Percentiles rank a stretch among this genome's conserved stretches.
Conservation (phyloP, 768 basidiomycete genomes). For the Pisolithus tinctorius region DNA sequence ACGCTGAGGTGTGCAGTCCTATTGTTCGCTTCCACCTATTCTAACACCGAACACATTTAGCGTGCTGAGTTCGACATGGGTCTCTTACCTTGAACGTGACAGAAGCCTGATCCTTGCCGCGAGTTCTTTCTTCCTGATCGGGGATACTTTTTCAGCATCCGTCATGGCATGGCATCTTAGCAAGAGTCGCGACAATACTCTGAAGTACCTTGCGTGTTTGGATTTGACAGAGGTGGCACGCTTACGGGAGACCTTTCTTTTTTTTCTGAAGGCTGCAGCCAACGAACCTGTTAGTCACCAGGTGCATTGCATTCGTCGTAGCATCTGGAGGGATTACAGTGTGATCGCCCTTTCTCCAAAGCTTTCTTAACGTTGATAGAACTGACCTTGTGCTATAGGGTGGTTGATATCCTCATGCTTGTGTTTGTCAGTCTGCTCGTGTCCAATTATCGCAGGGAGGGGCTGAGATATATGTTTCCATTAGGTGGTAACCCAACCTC, state of each 20-base stretch:
- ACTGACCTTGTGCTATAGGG: no score
- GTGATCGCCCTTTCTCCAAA: no score
- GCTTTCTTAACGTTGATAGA: no score
- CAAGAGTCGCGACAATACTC: not conserved
- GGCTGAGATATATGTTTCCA: not conserved
- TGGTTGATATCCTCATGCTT: not conserved
- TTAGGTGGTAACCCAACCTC: constrained; percentile 14
- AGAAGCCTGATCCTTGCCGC: not conserved
- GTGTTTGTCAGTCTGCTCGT: not conserved
- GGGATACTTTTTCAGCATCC: constrained; percentile 2
- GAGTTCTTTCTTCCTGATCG: constrained; percentile 4
- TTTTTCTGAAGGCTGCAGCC: no score
- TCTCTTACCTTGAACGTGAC: not conserved
- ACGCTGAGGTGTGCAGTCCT: not conserved
- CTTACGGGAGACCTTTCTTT: no score
- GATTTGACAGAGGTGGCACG: no score
- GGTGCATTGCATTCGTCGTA: no score
- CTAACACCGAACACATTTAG: not conserved
- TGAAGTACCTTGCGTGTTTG: not conserved
- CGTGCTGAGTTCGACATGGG: not conserved
- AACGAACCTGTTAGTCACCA: not conserved
- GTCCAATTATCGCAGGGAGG: not conserved
- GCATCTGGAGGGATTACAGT: no score
- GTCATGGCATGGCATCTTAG: constrained; percentile 1
- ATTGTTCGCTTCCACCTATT: not conserved